Conservation (phyloP, 441 rosid genomes). For the Isatis lusitanica region DNA sequence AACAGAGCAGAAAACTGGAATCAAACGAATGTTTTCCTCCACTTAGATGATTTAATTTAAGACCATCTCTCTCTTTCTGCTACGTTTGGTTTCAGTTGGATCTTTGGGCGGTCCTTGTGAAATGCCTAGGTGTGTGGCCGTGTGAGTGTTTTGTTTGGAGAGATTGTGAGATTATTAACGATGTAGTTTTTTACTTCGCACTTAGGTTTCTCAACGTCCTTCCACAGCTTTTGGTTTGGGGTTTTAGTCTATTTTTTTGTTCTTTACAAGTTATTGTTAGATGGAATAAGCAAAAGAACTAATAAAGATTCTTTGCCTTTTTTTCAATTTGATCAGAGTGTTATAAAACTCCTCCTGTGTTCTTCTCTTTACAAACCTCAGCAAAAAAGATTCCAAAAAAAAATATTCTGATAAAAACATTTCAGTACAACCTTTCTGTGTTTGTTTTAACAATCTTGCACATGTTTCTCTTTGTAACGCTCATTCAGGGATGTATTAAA, state of each 20-base stretch:
- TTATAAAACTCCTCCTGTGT: neutral
- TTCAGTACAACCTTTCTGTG: neutral
- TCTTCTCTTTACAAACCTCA: neutral
- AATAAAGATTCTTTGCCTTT: constrained; percentile 2
- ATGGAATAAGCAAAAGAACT: neutral
- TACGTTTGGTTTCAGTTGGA: constrained; percentile 21
- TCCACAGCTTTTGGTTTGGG: constrained; percentile 15
- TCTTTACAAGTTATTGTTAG: neutral
- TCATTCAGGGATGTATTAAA: neutral
- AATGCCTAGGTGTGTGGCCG: constrained; percentile 25
- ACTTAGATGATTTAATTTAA: constrained; percentile 7
- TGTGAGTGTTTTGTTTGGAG: constrained; percentile 11
- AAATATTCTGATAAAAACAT: neutral
- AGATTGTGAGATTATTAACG: constrained; percentile 11
- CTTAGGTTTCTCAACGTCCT: constrained; percentile 14
- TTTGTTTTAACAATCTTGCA: neutral
- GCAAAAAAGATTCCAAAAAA: neutral
- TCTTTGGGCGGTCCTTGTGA: constrained; percentile 25
- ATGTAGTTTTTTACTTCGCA: neutral
- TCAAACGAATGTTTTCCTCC: constrained; percentile 52
- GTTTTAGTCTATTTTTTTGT: neutral
- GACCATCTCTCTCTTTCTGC: constrained; percentile 13
- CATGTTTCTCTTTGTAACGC: constrained; percentile 4
- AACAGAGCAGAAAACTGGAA: constrained; percentile 75
- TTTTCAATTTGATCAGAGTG: neutral